A percentile compares a stretch with the other conserved stretches of the same genome.
These are phyloP conservation scores for Populus nigra DNA, from an alignment of 345 rosid species.

Conservation along the genomic window DNA sequence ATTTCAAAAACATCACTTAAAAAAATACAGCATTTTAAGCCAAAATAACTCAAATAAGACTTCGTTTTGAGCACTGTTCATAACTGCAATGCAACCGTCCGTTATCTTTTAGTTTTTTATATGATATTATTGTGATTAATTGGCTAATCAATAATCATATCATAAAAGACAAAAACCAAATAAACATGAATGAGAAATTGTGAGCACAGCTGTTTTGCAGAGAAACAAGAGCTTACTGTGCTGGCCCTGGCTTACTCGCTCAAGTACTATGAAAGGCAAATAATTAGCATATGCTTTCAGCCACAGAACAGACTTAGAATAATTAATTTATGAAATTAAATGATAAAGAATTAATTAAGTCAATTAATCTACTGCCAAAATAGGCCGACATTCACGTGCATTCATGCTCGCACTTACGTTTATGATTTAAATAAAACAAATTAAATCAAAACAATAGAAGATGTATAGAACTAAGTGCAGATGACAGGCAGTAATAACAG, in stretches of 20 bases:
- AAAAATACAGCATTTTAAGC: too few species aligned
- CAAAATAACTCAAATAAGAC: too few species aligned
- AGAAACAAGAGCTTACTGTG: neutral
- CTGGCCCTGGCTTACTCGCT: neutral
- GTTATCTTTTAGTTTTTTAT: too few species aligned
- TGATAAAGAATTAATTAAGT: conserved; percentile 19
- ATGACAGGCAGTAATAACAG: neutral
- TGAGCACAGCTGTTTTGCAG: neutral
- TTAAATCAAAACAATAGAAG: neutral
- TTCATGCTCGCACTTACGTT: conserved; percentile 33
- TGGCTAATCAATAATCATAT: neutral
- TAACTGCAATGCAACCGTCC: too few species aligned
- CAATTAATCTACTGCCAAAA: conserved; percentile 39
- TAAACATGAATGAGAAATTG: neutral
- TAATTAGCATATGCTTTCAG: neutral
- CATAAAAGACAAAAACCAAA: neutral
- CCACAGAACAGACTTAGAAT: neutral
- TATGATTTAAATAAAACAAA: neutral
- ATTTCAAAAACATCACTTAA: too few species aligned
- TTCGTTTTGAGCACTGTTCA: too few species aligned
- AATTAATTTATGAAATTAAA: neutral
- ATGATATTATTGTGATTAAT: neutral
- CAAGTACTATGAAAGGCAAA: neutral
- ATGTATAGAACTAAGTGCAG: neutral
- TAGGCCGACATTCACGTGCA: conserved; percentile 55